Percentiles rank a stretch among this genome's conserved stretches.
These are phyloP conservation scores for Pugionium dolabratum DNA, from an alignment of 345 rosid species.

Conservation along the genomic window DNA sequence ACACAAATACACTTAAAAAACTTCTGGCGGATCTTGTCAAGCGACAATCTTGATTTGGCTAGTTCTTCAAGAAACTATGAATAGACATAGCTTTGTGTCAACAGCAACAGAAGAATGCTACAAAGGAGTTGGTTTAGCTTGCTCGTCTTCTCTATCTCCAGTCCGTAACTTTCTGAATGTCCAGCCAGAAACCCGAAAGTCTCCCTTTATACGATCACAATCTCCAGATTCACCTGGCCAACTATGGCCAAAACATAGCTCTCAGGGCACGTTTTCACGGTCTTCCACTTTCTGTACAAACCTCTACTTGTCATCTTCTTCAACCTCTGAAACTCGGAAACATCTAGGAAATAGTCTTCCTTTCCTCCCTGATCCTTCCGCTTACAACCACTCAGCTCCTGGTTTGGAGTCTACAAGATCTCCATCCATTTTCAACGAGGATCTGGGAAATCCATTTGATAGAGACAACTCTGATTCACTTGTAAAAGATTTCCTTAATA, in stretches of 20 bases:
- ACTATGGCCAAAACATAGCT: slow-evolving; percentile 42
- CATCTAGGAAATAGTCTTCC: slow-evolving; percentile 71
- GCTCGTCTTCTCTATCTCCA: slow-evolving; percentile 41
- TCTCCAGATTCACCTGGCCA: slow-evolving; percentile 49
- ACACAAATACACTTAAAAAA: too few relatives aligned
- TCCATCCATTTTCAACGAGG: slow-evolving; percentile 53
- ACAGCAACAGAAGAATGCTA: slow-evolving; percentile 40
- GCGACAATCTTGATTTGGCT: too few relatives aligned
- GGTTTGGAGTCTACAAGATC: slow-evolving; percentile 57
- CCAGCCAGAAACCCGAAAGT: slow-evolving; percentile 43
- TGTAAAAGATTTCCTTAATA: slow-evolving; percentile 56
- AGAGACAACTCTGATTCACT: slow-evolving; percentile 50
- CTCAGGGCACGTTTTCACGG: slow-evolving; percentile 56
- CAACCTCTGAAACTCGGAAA: slow-evolving; percentile 47
- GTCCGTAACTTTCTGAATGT: slow-evolving; percentile 37
- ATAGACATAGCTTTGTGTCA: slow-evolving; percentile 16
- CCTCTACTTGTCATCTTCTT: slow-evolving; percentile 78
- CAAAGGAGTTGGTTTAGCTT: slow-evolving; percentile 41
- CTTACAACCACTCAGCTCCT: slow-evolving; percentile 53
- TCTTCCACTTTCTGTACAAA: slow-evolving; percentile 84
- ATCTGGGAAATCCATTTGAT: slow-evolving; percentile 46
- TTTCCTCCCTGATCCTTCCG: slow-evolving; percentile 75
- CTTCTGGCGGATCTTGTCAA: too few relatives aligned
- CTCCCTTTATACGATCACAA: slow-evolving; percentile 47
- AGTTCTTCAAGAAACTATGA: too few relatives aligned